Percentiles rank a stretch among this genome's conserved stretches.
These are phyloP conservation scores for Podospora conica DNA, from an alignment of 495 filamentous ascomycete species.

Conservation along the genomic window DNA sequence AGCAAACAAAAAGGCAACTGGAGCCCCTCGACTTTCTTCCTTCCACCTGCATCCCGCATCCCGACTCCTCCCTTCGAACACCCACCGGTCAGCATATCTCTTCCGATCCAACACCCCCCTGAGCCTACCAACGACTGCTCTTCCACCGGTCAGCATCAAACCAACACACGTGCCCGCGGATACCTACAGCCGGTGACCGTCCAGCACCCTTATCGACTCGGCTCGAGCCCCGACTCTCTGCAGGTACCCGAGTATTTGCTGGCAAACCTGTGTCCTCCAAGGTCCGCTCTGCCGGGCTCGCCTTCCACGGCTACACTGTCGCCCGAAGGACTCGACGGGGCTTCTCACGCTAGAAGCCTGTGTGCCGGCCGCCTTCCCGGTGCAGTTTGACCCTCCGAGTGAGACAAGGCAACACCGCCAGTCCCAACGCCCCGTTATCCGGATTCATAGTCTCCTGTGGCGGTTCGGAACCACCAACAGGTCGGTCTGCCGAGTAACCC, in stretches of 20 bases:
- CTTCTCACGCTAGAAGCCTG: constrained; percentile 8
- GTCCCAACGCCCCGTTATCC: constrained; percentile 23
- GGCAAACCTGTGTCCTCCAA: neutral
- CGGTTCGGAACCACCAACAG: constrained; percentile 16
- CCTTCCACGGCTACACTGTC: neutral
- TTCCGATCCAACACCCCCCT: neutral
- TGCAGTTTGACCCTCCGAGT: constrained; percentile 9
- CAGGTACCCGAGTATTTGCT: constrained; percentile 17
- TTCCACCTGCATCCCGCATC: neutral
- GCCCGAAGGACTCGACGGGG: neutral
- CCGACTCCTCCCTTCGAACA: neutral
- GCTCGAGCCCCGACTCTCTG: constrained; percentile 14
- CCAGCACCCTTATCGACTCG: constrained; percentile 2
- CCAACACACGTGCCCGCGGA: constrained; percentile 12
- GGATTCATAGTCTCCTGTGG: constrained; percentile 20
- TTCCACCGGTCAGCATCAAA: neutral
- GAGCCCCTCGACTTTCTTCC: neutral
- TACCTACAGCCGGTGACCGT: constrained; percentile 2
- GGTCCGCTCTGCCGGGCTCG: neutral
- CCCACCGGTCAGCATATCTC: neutral
- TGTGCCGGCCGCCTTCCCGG: neutral
- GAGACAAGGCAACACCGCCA: constrained; percentile 16
- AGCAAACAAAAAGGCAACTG: constrained; percentile 10
- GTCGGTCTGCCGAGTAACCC: constrained; percentile 1
- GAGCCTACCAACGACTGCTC: neutral